These are phyloP conservation scores for Cyphellophora europaea DNA, from an alignment of 2,329 filamentous ascomycete species.

Conservation along the genomic window DNA sequence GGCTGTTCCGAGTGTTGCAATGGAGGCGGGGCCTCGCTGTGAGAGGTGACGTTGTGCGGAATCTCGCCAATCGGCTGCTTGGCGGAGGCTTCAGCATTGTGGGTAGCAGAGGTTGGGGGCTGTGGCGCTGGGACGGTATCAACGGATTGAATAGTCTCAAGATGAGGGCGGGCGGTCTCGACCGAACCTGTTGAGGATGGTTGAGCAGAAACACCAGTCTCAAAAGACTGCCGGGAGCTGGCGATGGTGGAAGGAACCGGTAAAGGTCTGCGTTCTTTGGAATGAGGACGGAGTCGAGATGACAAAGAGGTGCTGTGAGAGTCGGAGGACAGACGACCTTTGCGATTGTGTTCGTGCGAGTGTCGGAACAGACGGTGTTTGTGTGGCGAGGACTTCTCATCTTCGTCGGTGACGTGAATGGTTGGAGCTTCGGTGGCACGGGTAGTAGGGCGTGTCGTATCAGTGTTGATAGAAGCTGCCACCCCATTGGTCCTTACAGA, in stretches of 20 bases:
- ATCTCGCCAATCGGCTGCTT: slow-evolving; percentile 13
- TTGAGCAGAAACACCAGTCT: slow-evolving; percentile 7
- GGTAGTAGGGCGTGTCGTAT: slow-evolving; percentile 14
- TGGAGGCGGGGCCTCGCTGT: slow-evolving; percentile 25
- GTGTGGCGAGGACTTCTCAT: slow-evolving; percentile 23
- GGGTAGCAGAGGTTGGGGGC: slow-evolving; percentile 6
- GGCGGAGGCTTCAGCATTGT: slow-evolving; percentile 9
- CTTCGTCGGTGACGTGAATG: slow-evolving; percentile 68
- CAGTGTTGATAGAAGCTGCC: slow-evolving; percentile 16
- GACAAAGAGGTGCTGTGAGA: not conserved
- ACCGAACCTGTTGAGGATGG: not conserved
- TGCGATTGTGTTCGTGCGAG: slow-evolving; percentile 23
- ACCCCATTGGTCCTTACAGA: slow-evolving; percentile 17
- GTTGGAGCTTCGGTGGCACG: slow-evolving; percentile 45
- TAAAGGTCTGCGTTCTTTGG: slow-evolving; percentile 10
- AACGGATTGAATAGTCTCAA: slow-evolving; percentile 15
- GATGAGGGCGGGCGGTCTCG: not conserved
- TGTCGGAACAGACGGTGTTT: slow-evolving; percentile 20
- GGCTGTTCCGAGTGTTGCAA: slow-evolving; percentile 33
- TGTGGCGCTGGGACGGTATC: slow-evolving; percentile 9
- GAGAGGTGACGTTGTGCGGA: slow-evolving; percentile 26
- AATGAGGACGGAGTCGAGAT: slow-evolving; percentile 15
- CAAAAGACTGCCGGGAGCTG: slow-evolving; percentile 8
- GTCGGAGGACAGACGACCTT: slow-evolving; percentile 10
- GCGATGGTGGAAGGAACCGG: not conserved